Conservation (phyloP, 352 stramenopile species). For the Pythium pyrilobum region DNA sequence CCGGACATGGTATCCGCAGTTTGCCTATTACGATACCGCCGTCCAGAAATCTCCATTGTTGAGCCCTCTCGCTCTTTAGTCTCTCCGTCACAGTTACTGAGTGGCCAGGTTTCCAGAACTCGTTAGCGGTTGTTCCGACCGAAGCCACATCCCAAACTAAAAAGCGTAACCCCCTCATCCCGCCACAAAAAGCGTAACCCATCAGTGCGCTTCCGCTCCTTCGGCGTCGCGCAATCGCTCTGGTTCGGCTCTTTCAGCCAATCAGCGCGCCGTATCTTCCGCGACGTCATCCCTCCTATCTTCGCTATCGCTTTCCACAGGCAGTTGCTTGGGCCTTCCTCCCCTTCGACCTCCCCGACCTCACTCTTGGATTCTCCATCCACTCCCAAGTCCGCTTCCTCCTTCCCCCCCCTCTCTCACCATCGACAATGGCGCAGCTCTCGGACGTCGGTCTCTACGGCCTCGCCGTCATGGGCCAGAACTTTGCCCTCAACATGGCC, state of each 20-base stretch:
- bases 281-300: slow-evolving; percentile 22
- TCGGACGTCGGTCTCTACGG: slow-evolving; percentile 88
- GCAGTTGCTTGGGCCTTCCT: slow-evolving; percentile 9
- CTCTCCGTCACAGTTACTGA: too few relatives aligned
- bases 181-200: too few relatives aligned
- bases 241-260: slow-evolving; percentile 9
- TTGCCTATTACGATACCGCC: too few relatives aligned
- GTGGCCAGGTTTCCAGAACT: too few relatives aligned
- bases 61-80: too few relatives aligned
- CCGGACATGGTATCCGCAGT: too few relatives aligned
- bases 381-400: background rate
- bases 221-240: slow-evolving; percentile 16
- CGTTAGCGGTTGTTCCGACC: too few relatives aligned
- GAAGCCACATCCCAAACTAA: too few relatives aligned
- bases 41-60: too few relatives aligned
- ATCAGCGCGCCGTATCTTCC: slow-evolving; percentile 9
- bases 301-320: slow-evolving; percentile 7
- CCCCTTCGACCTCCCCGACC: background rate
- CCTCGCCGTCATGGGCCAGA: slow-evolving; percentile 96
- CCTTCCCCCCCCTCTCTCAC: background rate
- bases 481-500: slow-evolving; percentile 99
- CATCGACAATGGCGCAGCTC: slow-evolving; percentile 58
- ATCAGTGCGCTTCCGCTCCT: background rate
- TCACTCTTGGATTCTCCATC: slow-evolving; percentile 12
- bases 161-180: too few relatives aligned